Evolutionary conservation across 495 filamentous ascomycete genomes (phyloP), one percentile per base, ranked within the genome.

Genomic region (Ascobolus immersus): DNA sequence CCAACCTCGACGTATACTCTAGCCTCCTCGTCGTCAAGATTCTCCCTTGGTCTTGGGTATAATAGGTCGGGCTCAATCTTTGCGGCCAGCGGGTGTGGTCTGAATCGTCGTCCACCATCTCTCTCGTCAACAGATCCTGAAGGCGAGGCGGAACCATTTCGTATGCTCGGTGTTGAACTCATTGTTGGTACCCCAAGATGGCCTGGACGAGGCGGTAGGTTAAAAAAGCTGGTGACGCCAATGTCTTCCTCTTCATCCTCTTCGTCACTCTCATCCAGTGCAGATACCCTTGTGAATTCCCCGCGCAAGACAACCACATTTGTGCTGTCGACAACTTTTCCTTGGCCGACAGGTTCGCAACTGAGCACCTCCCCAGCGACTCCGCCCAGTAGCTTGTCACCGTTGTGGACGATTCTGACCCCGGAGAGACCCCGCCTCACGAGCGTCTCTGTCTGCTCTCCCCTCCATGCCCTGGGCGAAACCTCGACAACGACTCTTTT

Each of bases 1-100:
- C 64, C 73, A 19, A 82, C 70, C 40, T 86, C 78, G 5, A 94
- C 78, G 51, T 81, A 94, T 12, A 93, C 58, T 25, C 84, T 66
- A 2, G 74, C 70, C 46, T 94, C 89, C 33, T 79, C 69, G 42
- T 79, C 74, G 41, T 94, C 86, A 32, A 92, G 81, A 14, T 67
- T 65, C 15, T 52, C 39, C 3, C 60, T 55, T 4, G 86, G 84
- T 35, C 71, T 76, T 1, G 86, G 86, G 43, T 92, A 73, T 4
- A 96, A 54, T 3, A 86, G 55, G 25, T 80, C 77, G 29, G 75
- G 63, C 0, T 81, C 65, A 12, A 96, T 69, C 14, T 64, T 58
- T 27, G 61, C 59, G 23, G 77, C 56, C 13, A 96, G 58, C 0
- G 74, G 73, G 37, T 86, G 72, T 0, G 75, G 64, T 31, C 28